phyloP scores from a whole-genome alignment of 352 stramenopile species.

The Pythium insidiosum region DNA sequence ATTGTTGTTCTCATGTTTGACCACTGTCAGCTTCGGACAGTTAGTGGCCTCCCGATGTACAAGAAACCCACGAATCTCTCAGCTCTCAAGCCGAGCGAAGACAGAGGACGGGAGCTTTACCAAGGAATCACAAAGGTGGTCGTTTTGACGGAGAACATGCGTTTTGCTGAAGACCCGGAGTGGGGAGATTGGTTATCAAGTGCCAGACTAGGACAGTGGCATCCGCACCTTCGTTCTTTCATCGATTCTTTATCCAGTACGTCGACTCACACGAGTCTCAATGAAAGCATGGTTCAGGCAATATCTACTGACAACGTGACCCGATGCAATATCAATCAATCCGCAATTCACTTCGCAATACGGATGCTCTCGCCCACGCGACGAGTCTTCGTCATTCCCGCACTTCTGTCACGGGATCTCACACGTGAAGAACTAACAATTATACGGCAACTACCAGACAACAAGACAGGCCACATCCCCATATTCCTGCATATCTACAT shows the following conservation, averaged over 20 bases:
- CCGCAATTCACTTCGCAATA: neutral
- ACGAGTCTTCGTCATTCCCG: neutral
- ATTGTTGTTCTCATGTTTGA: slow-evolving; percentile 12
- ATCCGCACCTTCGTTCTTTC: neutral
- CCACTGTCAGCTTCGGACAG: slow-evolving; percentile 4
- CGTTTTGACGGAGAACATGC: slow-evolving; percentile 12
- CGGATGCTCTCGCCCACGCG: neutral
- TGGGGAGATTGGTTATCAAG: slow-evolving; percentile 7
- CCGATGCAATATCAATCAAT: neutral
- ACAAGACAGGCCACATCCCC: slow-evolving; percentile 4
- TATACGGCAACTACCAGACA: slow-evolving; percentile 1
- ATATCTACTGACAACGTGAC: slow-evolving; percentile 2
- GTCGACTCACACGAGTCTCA: neutral
- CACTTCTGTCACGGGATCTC: neutral
- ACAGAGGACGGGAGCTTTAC: slow-evolving; percentile 3
- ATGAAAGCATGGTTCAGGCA: neutral
- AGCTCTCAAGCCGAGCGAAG: neutral
- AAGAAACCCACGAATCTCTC: neutral
- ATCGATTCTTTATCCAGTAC: neutral
- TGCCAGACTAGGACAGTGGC: slow-evolving; percentile 3
- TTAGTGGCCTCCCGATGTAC: slow-evolving; percentile 3
- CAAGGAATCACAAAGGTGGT: slow-evolving; percentile 8
- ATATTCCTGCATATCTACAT: slow-evolving; percentile 8
- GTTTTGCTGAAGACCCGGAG: slow-evolving; percentile 7
- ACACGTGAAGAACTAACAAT: neutral